Conservation (phyloP, 2,329 filamentous ascomycete genomes). For the Orbilia brochopaga region DNA sequence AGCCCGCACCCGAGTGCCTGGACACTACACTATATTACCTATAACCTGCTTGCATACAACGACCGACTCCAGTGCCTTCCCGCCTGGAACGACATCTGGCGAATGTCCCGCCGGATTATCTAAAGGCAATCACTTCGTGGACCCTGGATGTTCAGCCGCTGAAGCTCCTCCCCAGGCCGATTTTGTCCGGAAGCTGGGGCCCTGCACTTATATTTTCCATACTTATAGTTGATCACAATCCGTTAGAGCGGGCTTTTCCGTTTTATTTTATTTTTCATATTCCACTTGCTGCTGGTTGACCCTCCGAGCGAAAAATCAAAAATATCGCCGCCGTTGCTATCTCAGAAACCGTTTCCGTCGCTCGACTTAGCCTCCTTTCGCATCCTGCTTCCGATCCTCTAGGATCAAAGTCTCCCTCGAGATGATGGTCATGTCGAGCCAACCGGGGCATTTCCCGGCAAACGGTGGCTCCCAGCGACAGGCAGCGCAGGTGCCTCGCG, state of each 20-base stretch:
- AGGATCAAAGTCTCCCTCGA: constrained; percentile 25
- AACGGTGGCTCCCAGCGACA: constrained; percentile 42
- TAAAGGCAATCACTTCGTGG: constrained; percentile 32
- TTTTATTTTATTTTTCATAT: constrained; percentile 9
- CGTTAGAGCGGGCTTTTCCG: constrained; percentile 6
- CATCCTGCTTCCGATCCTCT: constrained; percentile 12
- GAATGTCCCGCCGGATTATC: constrained; percentile 46
- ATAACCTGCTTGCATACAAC: neutral
- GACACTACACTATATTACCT: neutral
- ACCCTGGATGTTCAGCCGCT: constrained; percentile 20
- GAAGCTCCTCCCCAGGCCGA: constrained; percentile 15
- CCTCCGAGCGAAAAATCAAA: constrained; percentile 1
- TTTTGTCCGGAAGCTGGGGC: constrained; percentile 6
- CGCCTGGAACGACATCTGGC: constrained; percentile 34
- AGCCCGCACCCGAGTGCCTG: constrained; percentile 18
- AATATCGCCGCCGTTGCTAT: neutral
- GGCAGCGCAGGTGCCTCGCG: constrained; percentile 35
- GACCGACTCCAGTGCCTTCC: constrained; percentile 1
- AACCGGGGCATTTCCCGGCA: constrained; percentile 43
- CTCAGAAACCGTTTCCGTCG: constrained; percentile 3
- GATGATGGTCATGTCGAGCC: constrained; percentile 51
- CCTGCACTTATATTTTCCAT: neutral
- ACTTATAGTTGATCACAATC: constrained; percentile 1
- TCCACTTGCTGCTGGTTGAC: constrained; percentile 2
- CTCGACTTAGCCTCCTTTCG: constrained; percentile 6